Conservation (phyloP, 768 basidiomycete genomes). For the Myochromella boudieri region DNA sequence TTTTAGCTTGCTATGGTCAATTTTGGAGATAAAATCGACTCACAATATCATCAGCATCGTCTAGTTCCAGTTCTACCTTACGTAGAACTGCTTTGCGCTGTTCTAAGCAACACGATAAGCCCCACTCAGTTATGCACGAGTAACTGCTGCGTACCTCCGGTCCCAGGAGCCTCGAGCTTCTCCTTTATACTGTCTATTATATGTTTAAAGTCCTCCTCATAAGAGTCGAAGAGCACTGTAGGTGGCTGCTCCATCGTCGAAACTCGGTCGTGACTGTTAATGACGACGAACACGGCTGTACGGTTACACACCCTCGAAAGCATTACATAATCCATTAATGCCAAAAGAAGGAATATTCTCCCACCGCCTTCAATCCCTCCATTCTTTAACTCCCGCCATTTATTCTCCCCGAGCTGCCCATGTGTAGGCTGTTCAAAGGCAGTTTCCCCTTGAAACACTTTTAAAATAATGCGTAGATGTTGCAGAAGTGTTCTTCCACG, state of each 20-base stretch:
- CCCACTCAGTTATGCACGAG: too few species aligned
- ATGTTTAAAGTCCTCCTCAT: constrained; percentile 82
- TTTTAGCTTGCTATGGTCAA: too few species aligned
- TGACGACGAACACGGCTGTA: neutral
- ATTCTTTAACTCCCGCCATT: too few species aligned
- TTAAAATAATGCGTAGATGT: too few species aligned
- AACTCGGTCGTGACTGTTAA: constrained; percentile 1
- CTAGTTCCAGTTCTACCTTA: constrained; percentile 83
- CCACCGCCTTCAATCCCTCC: too few species aligned
- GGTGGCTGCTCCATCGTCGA: constrained; percentile 69
- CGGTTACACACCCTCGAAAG: neutral
- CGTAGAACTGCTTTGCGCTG: constrained; percentile 78
- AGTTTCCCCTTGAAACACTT: neutral
- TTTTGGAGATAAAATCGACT: too few species aligned
- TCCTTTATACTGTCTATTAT: constrained; percentile 63
- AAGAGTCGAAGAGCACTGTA: constrained; percentile 70
- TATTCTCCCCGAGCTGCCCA: too few species aligned
- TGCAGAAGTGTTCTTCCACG: too few species aligned
- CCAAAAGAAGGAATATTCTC: too few species aligned
- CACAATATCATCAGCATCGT: constrained; percentile 94
- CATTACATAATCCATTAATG: constrained; percentile 1
- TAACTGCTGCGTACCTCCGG: constrained; percentile 29
- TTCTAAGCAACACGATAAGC: constrained; percentile 45
- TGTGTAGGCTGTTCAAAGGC: too few species aligned
- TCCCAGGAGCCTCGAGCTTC: constrained; percentile 76